Evolutionary conservation across 257 asterid species (phyloP), one percentile per base, ranked within the genome.

Genomic region (Mentha longifolia): DNA sequence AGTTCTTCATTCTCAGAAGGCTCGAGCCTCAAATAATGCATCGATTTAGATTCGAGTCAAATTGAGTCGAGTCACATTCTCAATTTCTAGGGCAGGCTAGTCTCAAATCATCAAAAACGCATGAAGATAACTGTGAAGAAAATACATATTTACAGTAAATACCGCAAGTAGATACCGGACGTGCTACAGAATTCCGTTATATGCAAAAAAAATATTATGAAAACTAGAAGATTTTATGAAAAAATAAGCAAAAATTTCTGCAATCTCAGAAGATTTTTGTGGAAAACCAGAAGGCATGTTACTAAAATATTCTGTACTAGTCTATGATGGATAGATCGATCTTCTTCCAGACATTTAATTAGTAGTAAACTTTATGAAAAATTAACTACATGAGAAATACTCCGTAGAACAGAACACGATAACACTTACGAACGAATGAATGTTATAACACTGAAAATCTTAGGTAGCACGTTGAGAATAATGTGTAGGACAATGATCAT

Each of bases 61-160:
- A 9, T 35, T 9, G 39, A 35, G 39, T 35, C 8, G 61, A 33
- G 47, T 46, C 31, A 19, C 28, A 25, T 43, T 31, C 67, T 17
- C 75, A 30, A 51, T 42, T 57, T 39, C 33, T 17, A 25, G 17
- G 70, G 25, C 55, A 14, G 43, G 57, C 28, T 50, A 9, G 55
- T 52, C 69, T 6, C 71, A 5, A 51, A 59, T 52, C 35, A 14
- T 42, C 67, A 72, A 65, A 65, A 41, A 60, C 12, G 64, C 74
- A 25, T 30, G 35, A 9, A 58, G 49, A 59, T 33, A 60, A 15
- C 72, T 61, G 71, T 4, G 15, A 31, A 68, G 52, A 43, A 60
- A 47, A 52, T 22, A 42, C 8, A 4, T 6, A 67, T 51, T 20
- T 28, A 55, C 13, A 20, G 30, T 31, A 1, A 8, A 54, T 5